Base-by-base conservation (phyloP, 768 basidiomycete species). In the Suillus brevipes region DNA sequence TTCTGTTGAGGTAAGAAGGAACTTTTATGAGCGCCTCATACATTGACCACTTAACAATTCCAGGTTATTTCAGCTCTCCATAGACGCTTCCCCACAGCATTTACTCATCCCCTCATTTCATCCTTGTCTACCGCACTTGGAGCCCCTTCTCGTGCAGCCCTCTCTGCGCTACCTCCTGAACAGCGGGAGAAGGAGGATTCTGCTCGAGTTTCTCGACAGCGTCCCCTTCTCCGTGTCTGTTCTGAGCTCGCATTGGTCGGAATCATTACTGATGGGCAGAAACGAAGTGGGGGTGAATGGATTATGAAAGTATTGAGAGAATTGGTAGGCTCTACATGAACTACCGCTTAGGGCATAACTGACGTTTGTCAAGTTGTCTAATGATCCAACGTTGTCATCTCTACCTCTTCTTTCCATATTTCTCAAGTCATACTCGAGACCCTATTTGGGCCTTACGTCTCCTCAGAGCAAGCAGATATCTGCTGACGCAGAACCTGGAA, bases 181-280 rank as follows among this genome's bases (percentile, higher is more conserved):
- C 95, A 95, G 70, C 87, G 90, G 57, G 97, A 99, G 73, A 97
- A 94, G 77, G 97, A 99, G 67, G 96, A 99, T 68, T 80, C 85
- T 58, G 79, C 87, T 10, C 85, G 97, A 31, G 79, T 99, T 34
- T 71, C 85, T 7, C 88, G 91, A 57, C 95, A 98, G 75, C 84
- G 97, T 25, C 93, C 94, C 3, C 80, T 95, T 38, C 78, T 99
- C 64, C 85, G 96, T 52, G 88, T 98, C 23, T 91, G 92, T 69
- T 88, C 94, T 1, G 97, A 99, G 77, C 81, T 99, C 47, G 95
- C 94, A 12, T 80, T 97, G 25, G 89, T 97, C 1, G 94, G 91
- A 9, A 81, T 96, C 59, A 91, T 96, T 63, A 86, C 82, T 69
- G 90, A 94, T 77, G 84, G 83, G 12, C 86, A 87, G 10, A 83